Percentiles rank a stretch among this genome's conserved stretches.
Evolutionary conservation across 768 basidiomycete genomes (phyloP).

Genomic region (Naganishia vaughanmartiniae): DNA sequence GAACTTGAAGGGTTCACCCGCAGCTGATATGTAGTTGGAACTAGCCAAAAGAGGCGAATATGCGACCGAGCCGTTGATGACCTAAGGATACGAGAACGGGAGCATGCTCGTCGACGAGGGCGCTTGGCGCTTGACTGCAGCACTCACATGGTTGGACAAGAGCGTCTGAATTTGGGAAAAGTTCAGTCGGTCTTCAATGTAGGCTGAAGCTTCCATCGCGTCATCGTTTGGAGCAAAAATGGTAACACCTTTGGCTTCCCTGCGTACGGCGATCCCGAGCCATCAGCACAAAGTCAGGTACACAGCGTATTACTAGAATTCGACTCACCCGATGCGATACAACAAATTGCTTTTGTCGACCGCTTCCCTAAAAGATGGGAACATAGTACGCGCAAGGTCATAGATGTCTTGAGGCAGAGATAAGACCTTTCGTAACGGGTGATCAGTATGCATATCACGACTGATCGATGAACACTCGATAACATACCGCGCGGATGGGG

Average conservation of each 20-base stretch:
- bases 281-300: constrained; percentile 37
- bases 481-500: too few relatives aligned
- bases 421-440: too few relatives aligned
- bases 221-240: constrained; percentile 65
- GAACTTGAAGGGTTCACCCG: constrained; percentile 61
- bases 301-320: too few relatives aligned
- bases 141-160: constrained; percentile 63
- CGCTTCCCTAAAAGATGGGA: too few relatives aligned
- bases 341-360: too few relatives aligned
- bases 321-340: too few relatives aligned
- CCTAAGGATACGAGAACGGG: constrained; percentile 47
- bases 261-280: too few relatives aligned
- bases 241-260: constrained; percentile 64
- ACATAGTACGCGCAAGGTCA: too few relatives aligned
- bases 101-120: neutral
- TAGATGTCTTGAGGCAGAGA: too few relatives aligned
- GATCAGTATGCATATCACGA: too few relatives aligned
- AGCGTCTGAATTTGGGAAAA: constrained; percentile 56
- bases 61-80: constrained; percentile 66
- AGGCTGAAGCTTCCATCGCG: constrained; percentile 55
- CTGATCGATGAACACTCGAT: too few relatives aligned
- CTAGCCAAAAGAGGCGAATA: constrained; percentile 60
- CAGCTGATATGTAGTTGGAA: constrained; percentile 58
- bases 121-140: too few relatives aligned
- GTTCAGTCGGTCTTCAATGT: constrained; percentile 58